Conservation (phyloP, 805 yeast genomes). For the Ogataea philodendri region DNA sequence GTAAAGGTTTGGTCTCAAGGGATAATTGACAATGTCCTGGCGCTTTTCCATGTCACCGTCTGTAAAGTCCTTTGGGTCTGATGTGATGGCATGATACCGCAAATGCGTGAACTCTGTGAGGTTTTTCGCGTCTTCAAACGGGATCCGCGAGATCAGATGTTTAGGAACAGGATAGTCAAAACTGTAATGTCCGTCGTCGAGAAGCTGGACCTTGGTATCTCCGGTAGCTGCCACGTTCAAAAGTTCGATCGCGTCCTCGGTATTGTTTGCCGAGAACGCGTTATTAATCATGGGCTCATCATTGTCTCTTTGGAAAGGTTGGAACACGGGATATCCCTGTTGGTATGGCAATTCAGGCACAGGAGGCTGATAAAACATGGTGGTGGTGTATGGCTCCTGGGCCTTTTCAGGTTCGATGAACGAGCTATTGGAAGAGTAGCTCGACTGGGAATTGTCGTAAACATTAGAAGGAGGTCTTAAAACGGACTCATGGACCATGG, state of each 20-base stretch:
- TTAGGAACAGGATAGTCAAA: conserved; percentile 84
- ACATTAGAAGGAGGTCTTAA: conserved; percentile 11
- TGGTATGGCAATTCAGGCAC: conserved; percentile 10
- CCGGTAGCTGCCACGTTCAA: conserved; percentile 29
- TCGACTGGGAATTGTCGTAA: conserved; percentile 7
- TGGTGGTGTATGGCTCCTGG: conserved; percentile 1
- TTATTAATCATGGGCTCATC: conserved; percentile 31
- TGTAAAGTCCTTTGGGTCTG: conserved; percentile 77
- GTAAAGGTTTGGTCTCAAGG: conserved; percentile 74
- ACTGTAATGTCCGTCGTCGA: conserved; percentile 68
- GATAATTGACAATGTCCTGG: conserved; percentile 30
- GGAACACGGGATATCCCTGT: conserved; percentile 20
- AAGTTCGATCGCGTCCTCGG: conserved; percentile 16
- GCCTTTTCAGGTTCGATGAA: conserved; percentile 6
- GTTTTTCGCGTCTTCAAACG: conserved; percentile 38
- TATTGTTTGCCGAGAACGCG: conserved; percentile 14
- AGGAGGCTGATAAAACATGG: conserved; percentile 1
- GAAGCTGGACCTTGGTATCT: conserved; percentile 43
- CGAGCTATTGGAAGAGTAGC: conserved; percentile 8
- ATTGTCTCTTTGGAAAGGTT: conserved; percentile 27
- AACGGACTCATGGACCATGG: conserved; percentile 5
- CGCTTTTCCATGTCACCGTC: conserved; percentile 49
- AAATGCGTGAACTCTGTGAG: conserved; percentile 63
- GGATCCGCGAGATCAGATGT: conserved; percentile 50
- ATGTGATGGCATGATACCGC: conserved; percentile 91